phyloP scores from a whole-genome alignment of 1,284 basidiomycete genomes.

The Coniophora puteana region DNA sequence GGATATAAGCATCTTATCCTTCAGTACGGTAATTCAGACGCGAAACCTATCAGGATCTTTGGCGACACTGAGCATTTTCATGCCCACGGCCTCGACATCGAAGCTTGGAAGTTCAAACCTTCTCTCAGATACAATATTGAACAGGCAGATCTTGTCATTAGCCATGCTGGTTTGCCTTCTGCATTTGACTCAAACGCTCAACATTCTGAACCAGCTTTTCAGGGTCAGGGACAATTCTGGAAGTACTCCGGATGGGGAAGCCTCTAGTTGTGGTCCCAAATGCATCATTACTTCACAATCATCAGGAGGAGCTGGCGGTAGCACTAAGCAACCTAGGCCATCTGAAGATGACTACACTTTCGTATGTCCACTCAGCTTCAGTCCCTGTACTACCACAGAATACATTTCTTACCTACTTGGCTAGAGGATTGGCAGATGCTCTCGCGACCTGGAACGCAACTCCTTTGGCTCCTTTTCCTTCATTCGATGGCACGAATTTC shows the following conservation, averaged over 20 bases:
- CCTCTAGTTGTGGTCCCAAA: constrained; percentile 90
- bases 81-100: constrained; percentile 48
- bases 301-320: constrained; percentile 86
- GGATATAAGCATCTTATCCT: constrained; percentile 62
- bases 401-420: constrained; percentile 11
- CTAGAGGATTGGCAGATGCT: constrained; percentile 49
- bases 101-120: constrained; percentile 71
- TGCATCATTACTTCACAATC: constrained; percentile 85
- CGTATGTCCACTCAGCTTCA: constrained; percentile 39
- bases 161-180: constrained; percentile 79
- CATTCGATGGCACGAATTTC: constrained; percentile 63
- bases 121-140: constrained; percentile 65
- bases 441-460: constrained; percentile 47
- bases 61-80: constrained; percentile 21
- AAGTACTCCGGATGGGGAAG: constrained; percentile 74
- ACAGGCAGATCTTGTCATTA: constrained; percentile 76
- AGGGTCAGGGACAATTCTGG: constrained; percentile 95
- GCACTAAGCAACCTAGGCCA: constrained; percentile 63
- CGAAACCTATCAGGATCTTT: constrained; percentile 21
- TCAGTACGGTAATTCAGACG: constrained; percentile 68
- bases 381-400: constrained; percentile 11
- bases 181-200: not conserved
- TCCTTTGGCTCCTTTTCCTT: constrained; percentile 55
- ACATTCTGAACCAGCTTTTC: constrained; percentile 9
- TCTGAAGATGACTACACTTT: constrained; percentile 55